Base-by-base conservation (phyloP, 1,284 basidiomycete species). In the Ustilago tritici region DNA sequence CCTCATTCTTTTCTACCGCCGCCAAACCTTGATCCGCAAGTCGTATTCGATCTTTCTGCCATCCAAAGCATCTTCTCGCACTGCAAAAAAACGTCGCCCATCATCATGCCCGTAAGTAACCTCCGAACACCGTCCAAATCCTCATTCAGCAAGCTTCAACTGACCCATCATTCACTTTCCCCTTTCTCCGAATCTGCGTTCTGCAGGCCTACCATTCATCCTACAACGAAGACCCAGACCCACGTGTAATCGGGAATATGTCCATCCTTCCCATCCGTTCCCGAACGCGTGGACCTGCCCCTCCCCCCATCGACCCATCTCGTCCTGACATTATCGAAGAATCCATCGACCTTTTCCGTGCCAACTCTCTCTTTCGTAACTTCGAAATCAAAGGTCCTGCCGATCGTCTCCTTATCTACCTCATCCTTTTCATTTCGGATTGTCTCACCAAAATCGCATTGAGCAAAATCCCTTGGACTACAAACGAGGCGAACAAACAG, bases 381-480 rank as follows among this genome's bases (percentile, higher is more conserved):
- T 99, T 99, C 86, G 97, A 99, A 89, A 99, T 99, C 91, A 98
- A 98, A 88, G 84, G 97, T 32, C 92, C 94, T 60, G 96, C 95
- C 55, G 97, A 99, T 89, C 92, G 97, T 62, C 91, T 82, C n/a
- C 90, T 99, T 84, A 99, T 99, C 89, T 92, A 99, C 87, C 91
- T 99, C 81, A 98, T 98, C 87, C 93, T 99, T 85, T 99, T 93
- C 88, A 92, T 98, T 85, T 98, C 95, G 53, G 97, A 99, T 88
- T 99, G 97, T 86, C 91, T 99, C 60, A 91, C 93, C 56, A 69
- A 83, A 78, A 77, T 87, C 61, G 73, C 86, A 4, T 49, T 71
- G 6, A 65, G 73, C 38, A 79, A 85, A 46, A 63, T 83, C 4
- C 74, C 80, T 85, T 76, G 79, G 79, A 61, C 70, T 7, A 71